Percentiles rank a stretch among this genome's conserved stretches.
These are phyloP conservation scores for Usnea hakonensis DNA, from an alignment of 495 filamentous ascomycete species.

Conservation along the genomic window DNA sequence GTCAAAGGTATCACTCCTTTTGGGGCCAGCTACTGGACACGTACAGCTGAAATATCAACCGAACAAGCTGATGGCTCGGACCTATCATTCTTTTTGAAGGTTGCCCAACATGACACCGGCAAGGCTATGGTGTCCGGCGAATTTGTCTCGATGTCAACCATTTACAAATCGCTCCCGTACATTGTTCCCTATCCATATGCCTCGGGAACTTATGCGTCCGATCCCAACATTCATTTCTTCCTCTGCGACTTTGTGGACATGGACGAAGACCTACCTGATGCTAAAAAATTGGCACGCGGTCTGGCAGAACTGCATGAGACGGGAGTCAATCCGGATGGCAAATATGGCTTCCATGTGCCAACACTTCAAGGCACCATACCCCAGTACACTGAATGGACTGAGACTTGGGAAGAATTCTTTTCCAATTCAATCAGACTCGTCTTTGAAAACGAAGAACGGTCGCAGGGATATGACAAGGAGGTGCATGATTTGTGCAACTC, in stretches of 20 bases:
- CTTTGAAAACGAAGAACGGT: slow-evolving; percentile 24
- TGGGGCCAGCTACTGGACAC: slow-evolving; percentile 34
- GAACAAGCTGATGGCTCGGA: slow-evolving; percentile 25
- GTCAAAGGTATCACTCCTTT: slow-evolving; percentile 26
- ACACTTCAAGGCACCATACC: slow-evolving; percentile 18
- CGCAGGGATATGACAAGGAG: slow-evolving; percentile 27
- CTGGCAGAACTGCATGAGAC: slow-evolving; percentile 16
- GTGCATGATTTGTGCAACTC: slow-evolving; percentile 20
- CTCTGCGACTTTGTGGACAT: slow-evolving; percentile 20
- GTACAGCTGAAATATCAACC: slow-evolving; percentile 31
- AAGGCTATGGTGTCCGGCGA: slow-evolving; percentile 19
- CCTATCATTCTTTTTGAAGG: slow-evolving; percentile 21
- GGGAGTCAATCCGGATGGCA: slow-evolving; percentile 13
- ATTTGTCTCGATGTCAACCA: slow-evolving; percentile 11
- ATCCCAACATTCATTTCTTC: slow-evolving; percentile 15
- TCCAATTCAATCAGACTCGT: slow-evolving; percentile 23
- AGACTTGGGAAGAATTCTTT: slow-evolving; percentile 40
- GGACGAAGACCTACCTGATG: slow-evolving; percentile 16
- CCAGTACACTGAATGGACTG: slow-evolving; percentile 18
- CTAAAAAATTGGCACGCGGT: background rate
- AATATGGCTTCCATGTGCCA: slow-evolving; percentile 19
- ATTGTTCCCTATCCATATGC: slow-evolving; percentile 10
- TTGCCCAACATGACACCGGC: background rate
- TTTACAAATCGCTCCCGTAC: slow-evolving; percentile 9
- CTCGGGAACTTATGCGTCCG: slow-evolving; percentile 3